A percentile compares a stretch with the other conserved stretches of the same genome.
Evolutionary conservation across 306 rosid species (phyloP).

Genomic region (Quercus variabilis): DNA sequence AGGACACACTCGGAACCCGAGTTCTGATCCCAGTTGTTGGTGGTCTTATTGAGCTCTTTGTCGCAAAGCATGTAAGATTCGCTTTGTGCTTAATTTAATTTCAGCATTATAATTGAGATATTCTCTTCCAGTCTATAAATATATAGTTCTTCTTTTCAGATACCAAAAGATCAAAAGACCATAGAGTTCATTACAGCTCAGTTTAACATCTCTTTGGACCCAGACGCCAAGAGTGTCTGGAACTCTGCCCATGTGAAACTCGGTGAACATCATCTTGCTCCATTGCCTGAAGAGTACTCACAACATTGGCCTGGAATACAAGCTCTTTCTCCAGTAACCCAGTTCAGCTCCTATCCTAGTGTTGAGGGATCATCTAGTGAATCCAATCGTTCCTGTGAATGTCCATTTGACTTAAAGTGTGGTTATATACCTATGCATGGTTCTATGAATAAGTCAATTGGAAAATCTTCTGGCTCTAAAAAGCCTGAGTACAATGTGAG

Average conservation of each 20-base stretch:
- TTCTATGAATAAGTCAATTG: slow-evolving; percentile 18
- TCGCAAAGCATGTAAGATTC: slow-evolving; percentile 47
- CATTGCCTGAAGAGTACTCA: slow-evolving; percentile 16
- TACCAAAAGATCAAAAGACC: slow-evolving; percentile 45
- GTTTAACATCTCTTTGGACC: slow-evolving; percentile 35
- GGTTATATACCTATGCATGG: slow-evolving; percentile 16
- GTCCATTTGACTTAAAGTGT: slow-evolving; percentile 33
- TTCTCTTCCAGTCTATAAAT: neutral
- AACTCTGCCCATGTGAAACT: slow-evolving; percentile 22
- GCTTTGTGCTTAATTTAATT: neutral
- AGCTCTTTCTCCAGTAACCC: slow-evolving; percentile 19
- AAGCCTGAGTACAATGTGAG: slow-evolving; percentile 14
- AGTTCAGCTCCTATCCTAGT: slow-evolving; percentile 41
- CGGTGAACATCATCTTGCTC: slow-evolving; percentile 22
- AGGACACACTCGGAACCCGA: slow-evolving; percentile 63
- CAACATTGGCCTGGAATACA: slow-evolving; percentile 27
- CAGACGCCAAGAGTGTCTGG: slow-evolving; percentile 32
- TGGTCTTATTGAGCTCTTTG: slow-evolving; percentile 77
- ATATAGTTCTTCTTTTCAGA: slow-evolving; percentile 40
- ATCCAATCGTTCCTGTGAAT: slow-evolving; percentile 53
- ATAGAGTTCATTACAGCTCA: slow-evolving; percentile 49
- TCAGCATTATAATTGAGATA: neutral
- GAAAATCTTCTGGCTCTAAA: slow-evolving; percentile 19
- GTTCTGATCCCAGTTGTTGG: slow-evolving; percentile 62
- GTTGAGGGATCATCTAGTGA: slow-evolving; percentile 54